These are phyloP conservation scores for Podaxis pistillaris DNA, from an alignment of 768 basidiomycete genomes.

Conservation along the genomic window DNA sequence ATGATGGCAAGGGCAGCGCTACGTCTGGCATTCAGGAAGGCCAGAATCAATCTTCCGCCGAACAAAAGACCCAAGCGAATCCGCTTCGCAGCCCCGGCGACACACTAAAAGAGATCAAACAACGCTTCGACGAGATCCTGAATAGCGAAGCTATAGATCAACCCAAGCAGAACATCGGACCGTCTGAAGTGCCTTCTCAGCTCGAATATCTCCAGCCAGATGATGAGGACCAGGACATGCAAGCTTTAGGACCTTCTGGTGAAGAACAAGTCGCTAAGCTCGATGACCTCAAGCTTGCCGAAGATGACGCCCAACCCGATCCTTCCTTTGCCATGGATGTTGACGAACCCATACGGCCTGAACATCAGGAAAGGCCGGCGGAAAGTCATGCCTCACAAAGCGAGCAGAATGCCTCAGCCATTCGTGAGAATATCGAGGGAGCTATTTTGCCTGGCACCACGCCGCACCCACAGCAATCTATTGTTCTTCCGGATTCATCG, in stretches of 20 bases:
- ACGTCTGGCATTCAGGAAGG: conserved; percentile 47
- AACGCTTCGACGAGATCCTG: conserved; percentile 83
- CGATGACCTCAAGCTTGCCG: conserved; percentile 75
- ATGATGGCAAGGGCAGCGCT: conserved; percentile 26
- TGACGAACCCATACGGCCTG: conserved; percentile 27
- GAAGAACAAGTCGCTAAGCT: conserved; percentile 83
- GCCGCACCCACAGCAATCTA: conserved; percentile 19
- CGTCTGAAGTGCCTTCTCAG: conserved; percentile 41
- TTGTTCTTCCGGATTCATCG: conserved; percentile 24
- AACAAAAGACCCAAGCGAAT: conserved; percentile 40
- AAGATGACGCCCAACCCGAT: conserved; percentile 44
- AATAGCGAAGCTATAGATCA: conserved; percentile 34
- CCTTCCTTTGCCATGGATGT: conserved; percentile 49
- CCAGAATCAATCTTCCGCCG: conserved; percentile 36
- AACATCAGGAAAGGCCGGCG: conserved; percentile 25
- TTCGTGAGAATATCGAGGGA: conserved; percentile 38
- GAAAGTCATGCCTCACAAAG: conserved; percentile 21
- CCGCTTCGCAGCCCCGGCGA: conserved; percentile 83
- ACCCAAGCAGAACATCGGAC: conserved; percentile 34
- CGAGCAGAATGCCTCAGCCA: conserved; percentile 24
- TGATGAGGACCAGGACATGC: conserved; percentile 70
- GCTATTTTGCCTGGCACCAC: conserved; percentile 40
- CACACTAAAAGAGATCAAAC: conserved; percentile 74
- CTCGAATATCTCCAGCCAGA: conserved; percentile 79
- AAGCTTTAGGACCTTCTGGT: conserved; percentile 85